Percentiles rank a stretch among this genome's conserved stretches.
phyloP scores from a whole-genome alignment of 768 basidiomycete species.

The Termitomyces sp. region DNA sequence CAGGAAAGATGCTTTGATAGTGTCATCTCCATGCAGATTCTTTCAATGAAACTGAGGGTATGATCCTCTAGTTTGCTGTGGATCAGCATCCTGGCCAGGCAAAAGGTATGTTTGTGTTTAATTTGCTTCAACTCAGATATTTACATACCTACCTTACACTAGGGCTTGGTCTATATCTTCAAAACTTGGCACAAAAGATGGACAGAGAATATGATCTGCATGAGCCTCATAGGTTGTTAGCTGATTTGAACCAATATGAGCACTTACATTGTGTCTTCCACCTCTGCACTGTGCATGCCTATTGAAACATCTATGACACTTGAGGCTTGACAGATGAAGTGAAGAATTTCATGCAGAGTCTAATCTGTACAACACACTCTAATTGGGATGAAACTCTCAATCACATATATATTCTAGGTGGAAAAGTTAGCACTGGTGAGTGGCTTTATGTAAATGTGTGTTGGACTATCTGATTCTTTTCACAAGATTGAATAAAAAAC shows the following conservation, averaged over 20 bases:
- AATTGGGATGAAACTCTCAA: slow-evolving; percentile 17
- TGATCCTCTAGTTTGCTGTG: slow-evolving; percentile 15
- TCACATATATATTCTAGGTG: slow-evolving; percentile 13
- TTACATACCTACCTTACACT: too few relatives aligned
- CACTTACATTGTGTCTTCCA: slow-evolving; percentile 18
- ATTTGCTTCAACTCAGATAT: too few relatives aligned
- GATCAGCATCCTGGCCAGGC: slow-evolving; percentile 22
- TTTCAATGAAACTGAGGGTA: slow-evolving; percentile 8
- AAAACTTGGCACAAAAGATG: slow-evolving; percentile 7
- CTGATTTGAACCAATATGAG: slow-evolving; percentile 17
- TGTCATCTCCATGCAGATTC: slow-evolving; percentile 17
- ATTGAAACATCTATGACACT: slow-evolving; percentile 19
- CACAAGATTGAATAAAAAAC: slow-evolving; percentile 22
- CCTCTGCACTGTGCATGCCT: slow-evolving; percentile 19
- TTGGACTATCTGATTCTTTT: too few relatives aligned
- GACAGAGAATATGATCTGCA: slow-evolving; percentile 16
- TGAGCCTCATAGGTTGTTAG: slow-evolving; percentile 13
- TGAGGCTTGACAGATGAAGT: slow-evolving; percentile 11
- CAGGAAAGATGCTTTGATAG: slow-evolving; percentile 15
- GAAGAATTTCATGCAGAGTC: slow-evolving; percentile 17
- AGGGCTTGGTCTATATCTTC: slow-evolving; percentile 21
- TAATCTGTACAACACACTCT: slow-evolving; percentile 19
- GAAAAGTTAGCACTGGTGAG: slow-evolving; percentile 18
- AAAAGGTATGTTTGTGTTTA: slow-evolving; percentile 11
- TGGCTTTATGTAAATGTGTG: too few relatives aligned